Conservation (phyloP, 768 basidiomycete genomes). For the Boletus rubropictus region DNA sequence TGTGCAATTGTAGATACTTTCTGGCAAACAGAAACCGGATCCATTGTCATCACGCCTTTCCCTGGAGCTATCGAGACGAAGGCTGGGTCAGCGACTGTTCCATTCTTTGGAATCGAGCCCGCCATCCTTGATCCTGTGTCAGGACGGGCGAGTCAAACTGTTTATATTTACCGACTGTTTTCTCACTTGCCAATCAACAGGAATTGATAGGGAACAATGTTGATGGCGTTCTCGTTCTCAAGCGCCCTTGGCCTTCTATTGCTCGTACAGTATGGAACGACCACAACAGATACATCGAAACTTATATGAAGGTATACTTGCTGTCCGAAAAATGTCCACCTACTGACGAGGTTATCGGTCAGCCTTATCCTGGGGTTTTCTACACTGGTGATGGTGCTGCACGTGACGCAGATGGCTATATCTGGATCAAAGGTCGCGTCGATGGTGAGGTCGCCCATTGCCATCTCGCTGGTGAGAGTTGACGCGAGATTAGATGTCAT, state of each 20-base stretch:
- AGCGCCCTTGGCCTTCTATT: constrained; percentile 90
- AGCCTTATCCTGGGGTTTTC: constrained; percentile 86
- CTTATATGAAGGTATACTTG: constrained; percentile 55
- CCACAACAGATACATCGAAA: constrained; percentile 79
- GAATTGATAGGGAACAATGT: constrained; percentile 74
- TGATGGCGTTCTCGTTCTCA: constrained; percentile 86
- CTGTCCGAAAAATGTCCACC: constrained; percentile 30
- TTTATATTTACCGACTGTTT: neutral
- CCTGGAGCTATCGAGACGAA: constrained; percentile 95
- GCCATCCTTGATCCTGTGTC: constrained; percentile 81
- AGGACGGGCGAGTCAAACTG: constrained; percentile 46
- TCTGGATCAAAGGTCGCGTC: constrained; percentile 97
- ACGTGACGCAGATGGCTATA: constrained; percentile 91
- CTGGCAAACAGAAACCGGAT: constrained; percentile 99
- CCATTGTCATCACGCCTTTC: constrained; percentile 90
- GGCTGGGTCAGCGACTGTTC: constrained; percentile 93
- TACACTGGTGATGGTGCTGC: constrained; percentile 98
- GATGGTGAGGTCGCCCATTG: constrained; percentile 56
- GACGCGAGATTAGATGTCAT: constrained; percentile 64
- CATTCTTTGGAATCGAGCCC: constrained; percentile 93
- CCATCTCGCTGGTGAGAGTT: neutral
- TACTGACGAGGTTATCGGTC: constrained; percentile 26
- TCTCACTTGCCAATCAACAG: constrained; percentile 23
- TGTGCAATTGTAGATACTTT: constrained; percentile 94
- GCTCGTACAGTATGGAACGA: constrained; percentile 90